phyloP scores from a whole-genome alignment of 768 basidiomycete species.

The Tricholoma hemisulphureum region DNA sequence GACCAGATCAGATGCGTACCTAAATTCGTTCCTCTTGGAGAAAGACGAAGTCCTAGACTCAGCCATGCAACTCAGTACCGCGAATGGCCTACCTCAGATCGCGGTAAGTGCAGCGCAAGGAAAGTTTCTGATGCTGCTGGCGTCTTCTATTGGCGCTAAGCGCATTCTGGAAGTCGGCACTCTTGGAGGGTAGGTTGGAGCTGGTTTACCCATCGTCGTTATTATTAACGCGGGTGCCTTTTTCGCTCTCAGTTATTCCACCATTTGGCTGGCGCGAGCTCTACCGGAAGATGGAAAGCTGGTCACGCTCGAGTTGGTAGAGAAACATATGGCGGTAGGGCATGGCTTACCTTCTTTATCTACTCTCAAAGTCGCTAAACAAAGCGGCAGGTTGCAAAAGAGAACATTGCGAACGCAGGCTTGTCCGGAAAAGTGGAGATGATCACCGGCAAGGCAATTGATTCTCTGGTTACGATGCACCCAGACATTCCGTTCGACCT shows the following conservation, averaged over 20 bases:
- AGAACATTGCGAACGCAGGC: slow-evolving; percentile 56
- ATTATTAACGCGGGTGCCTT: not conserved
- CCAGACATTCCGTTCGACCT: slow-evolving; percentile 58
- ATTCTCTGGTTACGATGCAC: slow-evolving; percentile 47
- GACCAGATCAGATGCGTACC: slow-evolving; percentile 53
- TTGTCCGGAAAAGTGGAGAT: slow-evolving; percentile 48
- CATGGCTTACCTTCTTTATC: not conserved
- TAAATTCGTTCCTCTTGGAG: slow-evolving; percentile 52
- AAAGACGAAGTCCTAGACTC: slow-evolving; percentile 43
- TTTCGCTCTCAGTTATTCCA: slow-evolving; percentile 35
- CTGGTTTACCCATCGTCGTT: not conserved
- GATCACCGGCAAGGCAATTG: slow-evolving; percentile 50
- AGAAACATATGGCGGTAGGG: slow-evolving; percentile 46
- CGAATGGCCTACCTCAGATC: slow-evolving; percentile 50
- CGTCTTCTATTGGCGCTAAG: slow-evolving; percentile 51
- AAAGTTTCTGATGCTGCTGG: slow-evolving; percentile 55
- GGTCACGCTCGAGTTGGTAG: slow-evolving; percentile 45
- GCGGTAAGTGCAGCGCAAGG: slow-evolving; percentile 55
- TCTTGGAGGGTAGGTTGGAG: slow-evolving; percentile 52
- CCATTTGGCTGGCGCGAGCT: slow-evolving; percentile 43
- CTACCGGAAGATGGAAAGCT: slow-evolving; percentile 52
- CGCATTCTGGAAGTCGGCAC: slow-evolving; percentile 65
- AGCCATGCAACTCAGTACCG: slow-evolving; percentile 38
- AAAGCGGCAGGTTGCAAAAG: slow-evolving; percentile 50
- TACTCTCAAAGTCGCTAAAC: not conserved